phyloP scores from a whole-genome alignment of 768 basidiomycete genomes.

The Russula vinacea region DNA sequence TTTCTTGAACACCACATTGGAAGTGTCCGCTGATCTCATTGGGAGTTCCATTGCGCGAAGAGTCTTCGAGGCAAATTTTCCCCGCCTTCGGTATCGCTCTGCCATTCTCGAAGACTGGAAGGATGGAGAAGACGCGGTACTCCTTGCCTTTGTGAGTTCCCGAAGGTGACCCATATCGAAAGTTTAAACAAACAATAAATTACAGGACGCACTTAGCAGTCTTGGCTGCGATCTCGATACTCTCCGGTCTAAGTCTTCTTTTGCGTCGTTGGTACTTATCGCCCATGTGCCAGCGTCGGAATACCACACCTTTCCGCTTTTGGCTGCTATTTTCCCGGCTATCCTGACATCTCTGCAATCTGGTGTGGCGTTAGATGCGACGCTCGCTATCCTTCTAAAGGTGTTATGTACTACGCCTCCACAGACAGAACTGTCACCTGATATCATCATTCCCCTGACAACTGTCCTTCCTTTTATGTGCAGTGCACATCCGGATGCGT shows the following conservation, averaged over 20 bases:
- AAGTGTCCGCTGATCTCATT: constrained; percentile 25
- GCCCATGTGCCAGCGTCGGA: constrained; percentile 15
- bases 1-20: constrained; percentile 24
- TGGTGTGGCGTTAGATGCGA: constrained; percentile 55
- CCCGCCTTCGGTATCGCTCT: constrained; percentile 17
- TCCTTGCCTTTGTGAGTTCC: constrained; percentile 25
- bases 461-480: constrained; percentile 54
- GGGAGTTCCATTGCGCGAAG: constrained; percentile 25
- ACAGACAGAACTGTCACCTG: constrained; percentile 38
- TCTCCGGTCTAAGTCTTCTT: constrained; percentile 24
- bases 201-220: constrained; percentile 13
- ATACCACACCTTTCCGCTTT: constrained; percentile 10
- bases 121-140: constrained; percentile 26
- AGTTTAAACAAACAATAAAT: neutral
- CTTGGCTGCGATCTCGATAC: constrained; percentile 18
- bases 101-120: constrained; percentile 27
- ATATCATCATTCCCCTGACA: constrained; percentile 48
- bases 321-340: constrained; percentile 40
- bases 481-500: constrained; percentile 58
- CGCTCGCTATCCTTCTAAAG: constrained; percentile 53
- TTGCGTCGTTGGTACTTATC: constrained; percentile 26
- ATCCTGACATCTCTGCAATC: constrained; percentile 52
- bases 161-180: neutral
- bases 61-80: constrained; percentile 24
- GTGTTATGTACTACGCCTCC: constrained; percentile 30